Percentiles rank a stretch among this genome's conserved stretches.
These are phyloP conservation scores for Hypsizygus ulmarius DNA, from an alignment of 1,284 basidiomycete genomes.

Conservation along the genomic window DNA sequence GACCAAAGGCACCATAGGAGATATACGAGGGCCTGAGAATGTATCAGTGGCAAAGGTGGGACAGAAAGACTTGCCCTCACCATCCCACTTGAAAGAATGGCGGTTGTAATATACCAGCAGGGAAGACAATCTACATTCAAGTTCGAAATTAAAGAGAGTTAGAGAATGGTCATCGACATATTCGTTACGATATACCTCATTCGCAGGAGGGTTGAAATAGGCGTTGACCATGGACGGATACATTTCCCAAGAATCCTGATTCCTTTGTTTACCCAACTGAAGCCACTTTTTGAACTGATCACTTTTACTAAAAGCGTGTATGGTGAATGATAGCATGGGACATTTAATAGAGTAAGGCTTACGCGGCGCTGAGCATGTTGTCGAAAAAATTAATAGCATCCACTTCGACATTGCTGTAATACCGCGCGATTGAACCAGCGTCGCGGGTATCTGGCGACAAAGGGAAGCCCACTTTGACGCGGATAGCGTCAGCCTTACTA, in stretches of 20 bases:
- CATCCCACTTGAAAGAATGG: constrained; percentile 89
- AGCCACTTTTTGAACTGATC: constrained; percentile 71
- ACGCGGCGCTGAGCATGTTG: constrained; percentile 74
- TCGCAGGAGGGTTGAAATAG: constrained; percentile 78
- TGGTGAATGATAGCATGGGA: not conserved
- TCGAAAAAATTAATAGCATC: constrained; percentile 77
- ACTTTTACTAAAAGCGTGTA: constrained; percentile 42
- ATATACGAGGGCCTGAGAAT: constrained; percentile 76
- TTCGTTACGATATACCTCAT: constrained; percentile 50
- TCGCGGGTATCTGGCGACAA: constrained; percentile 79
- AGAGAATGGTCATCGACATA: not conserved
- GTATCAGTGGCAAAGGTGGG: not conserved
- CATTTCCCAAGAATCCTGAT: constrained; percentile 88
- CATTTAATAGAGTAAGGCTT: constrained; percentile 22
- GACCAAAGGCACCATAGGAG: constrained; percentile 88
- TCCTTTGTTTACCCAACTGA: constrained; percentile 69
- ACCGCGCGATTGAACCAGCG: constrained; percentile 67
- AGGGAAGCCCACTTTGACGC: constrained; percentile 89
- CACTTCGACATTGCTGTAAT: constrained; percentile 74
- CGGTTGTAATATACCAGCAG: constrained; percentile 90
- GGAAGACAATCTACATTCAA: constrained; percentile 89
- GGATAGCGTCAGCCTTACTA: constrained; percentile 67
- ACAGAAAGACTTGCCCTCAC: constrained; percentile 36
- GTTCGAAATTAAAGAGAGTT: too few species aligned
- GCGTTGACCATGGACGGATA: constrained; percentile 78